Evolutionary conservation across 306 rosid species (phyloP).

Genomic region (Adenanthera pavonina): DNA sequence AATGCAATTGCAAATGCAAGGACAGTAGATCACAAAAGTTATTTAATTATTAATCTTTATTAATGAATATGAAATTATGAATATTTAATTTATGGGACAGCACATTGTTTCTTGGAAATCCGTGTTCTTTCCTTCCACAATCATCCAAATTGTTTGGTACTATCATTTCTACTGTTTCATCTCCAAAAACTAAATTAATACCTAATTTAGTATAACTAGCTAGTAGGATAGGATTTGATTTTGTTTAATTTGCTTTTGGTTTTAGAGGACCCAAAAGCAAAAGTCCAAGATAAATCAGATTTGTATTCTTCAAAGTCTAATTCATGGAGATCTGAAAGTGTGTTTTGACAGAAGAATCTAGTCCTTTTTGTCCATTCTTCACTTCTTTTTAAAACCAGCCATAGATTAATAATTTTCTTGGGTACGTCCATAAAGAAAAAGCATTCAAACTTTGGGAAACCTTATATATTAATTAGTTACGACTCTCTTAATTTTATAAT

Average conservation of each 20-base stretch:
- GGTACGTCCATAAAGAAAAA: background rate
- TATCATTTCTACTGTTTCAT: conserved; percentile 15
- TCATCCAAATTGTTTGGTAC: conserved; percentile 20
- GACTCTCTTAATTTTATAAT: background rate
- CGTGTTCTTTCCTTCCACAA: conserved; percentile 33
- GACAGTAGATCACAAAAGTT: background rate
- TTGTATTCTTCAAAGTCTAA: conserved; percentile 17
- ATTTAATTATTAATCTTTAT: background rate
- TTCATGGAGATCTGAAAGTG: background rate
- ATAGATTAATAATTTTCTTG: background rate
- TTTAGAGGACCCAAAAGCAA: background rate
- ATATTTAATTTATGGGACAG: background rate
- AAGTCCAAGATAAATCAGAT: background rate
- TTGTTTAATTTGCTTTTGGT: background rate
- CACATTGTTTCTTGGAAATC: conserved; percentile 43
- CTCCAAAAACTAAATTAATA: background rate
- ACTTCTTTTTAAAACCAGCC: background rate
- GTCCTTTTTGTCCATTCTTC: background rate
- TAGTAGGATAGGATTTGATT: background rate
- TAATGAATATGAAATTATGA: background rate
- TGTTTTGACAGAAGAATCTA: background rate
- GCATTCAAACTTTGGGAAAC: background rate
- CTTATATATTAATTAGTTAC: background rate
- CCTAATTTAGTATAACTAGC: background rate
- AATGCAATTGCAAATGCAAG: background rate